Percentiles rank a stretch among this genome's conserved stretches.
Evolutionary conservation across 225 moss, liverwort and hornwort genomes (phyloP).

Genomic region (Thuidium tamariscinum): DNA sequence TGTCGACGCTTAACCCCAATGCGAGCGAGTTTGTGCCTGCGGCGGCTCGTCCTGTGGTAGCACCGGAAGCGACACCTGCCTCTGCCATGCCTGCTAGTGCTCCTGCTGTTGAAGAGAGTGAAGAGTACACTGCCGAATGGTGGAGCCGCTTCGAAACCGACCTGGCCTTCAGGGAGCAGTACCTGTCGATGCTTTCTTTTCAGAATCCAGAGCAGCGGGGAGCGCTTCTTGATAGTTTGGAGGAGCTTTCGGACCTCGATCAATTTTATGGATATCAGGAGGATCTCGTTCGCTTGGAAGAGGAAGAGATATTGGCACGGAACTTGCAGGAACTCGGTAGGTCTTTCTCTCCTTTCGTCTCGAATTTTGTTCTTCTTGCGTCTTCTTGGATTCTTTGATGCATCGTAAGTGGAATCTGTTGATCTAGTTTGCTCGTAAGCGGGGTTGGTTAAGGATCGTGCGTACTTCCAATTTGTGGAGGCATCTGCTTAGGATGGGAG

Average conservation of each 20-base stretch:
- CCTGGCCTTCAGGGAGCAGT: conserved; percentile 52
- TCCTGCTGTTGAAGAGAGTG: neutral
- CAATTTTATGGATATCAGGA: conserved; percentile 31
- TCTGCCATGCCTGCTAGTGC: neutral
- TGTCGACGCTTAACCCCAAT: conserved; percentile 83
- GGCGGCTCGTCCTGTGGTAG: conserved; percentile 3
- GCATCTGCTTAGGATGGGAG: neutral
- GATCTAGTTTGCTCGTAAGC: neutral
- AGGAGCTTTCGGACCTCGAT: conserved; percentile 57
- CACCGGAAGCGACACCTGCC: neutral
- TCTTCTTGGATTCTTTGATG: neutral
- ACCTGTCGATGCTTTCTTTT: conserved; percentile 25
- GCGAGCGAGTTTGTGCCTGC: conserved; percentile 76
- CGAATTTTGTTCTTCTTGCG: neutral
- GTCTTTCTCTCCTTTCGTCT: neutral
- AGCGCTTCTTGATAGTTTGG: conserved; percentile 19
- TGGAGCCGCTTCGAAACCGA: conserved; percentile 52
- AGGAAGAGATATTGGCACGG: conserved; percentile 15
- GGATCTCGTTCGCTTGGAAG: conserved; percentile 26
- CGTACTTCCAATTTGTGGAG: neutral
- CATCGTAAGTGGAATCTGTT: neutral
- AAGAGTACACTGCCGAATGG: conserved; percentile 63
- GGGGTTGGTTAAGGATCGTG: neutral
- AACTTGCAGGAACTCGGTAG: conserved; percentile 26
- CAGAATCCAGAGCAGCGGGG: conserved; percentile 20